A percentile compares a stretch with the other conserved stretches of the same genome.
Evolutionary conservation across 331 rosid species (phyloP).

Genomic region (Pyrus hybrid): DNA sequence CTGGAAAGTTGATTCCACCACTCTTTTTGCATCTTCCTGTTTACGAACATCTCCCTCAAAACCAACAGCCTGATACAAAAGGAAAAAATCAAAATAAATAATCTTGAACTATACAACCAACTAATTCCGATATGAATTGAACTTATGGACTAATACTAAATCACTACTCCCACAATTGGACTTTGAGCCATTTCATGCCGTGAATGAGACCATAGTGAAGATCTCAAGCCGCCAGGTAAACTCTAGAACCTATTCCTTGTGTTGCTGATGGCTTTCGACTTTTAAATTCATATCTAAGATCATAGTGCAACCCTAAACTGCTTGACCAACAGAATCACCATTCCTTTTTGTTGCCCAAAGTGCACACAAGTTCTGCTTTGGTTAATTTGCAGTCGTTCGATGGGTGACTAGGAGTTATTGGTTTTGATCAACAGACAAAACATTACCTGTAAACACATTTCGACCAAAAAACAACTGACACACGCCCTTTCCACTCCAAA

Average conservation of each 20-base stretch:
- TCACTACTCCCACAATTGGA: neutral
- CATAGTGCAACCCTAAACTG: neutral
- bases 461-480: neutral
- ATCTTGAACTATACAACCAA: neutral
- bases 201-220: neutral
- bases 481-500: neutral
- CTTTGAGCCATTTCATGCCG: neutral
- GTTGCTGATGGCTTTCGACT: neutral
- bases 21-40: slow-evolving; percentile 79
- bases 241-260: neutral
- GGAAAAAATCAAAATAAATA: neutral
- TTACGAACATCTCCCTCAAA: slow-evolving; percentile 85
- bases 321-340: neutral
- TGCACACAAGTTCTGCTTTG: neutral
- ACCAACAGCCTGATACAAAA: slow-evolving; percentile 51
- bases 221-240: neutral
- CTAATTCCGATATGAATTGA: neutral
- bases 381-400: neutral
- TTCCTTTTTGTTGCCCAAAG: neutral
- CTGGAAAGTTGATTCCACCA: slow-evolving; percentile 57
- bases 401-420: no score
- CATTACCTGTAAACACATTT: neutral
- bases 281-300: neutral
- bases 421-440: neutral
- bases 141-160: neutral